These are phyloP conservation scores for Blyttiomyces sp. DNA, from an alignment of 371 early-diverging fungal genomes.

Conservation along the genomic window DNA sequence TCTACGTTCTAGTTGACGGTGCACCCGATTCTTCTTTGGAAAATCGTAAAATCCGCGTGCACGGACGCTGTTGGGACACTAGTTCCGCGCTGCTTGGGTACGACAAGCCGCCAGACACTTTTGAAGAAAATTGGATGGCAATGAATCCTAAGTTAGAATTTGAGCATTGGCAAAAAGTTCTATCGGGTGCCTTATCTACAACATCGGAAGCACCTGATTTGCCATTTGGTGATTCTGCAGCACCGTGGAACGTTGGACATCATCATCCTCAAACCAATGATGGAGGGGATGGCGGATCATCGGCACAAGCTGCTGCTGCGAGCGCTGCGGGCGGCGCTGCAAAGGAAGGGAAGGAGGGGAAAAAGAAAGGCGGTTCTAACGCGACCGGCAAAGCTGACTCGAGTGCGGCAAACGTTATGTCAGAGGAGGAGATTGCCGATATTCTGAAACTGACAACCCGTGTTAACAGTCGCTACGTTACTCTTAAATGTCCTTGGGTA, in stretches of 20 bases:
- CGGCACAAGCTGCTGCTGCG: neutral
- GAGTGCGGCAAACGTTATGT: neutral
- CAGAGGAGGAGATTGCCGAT: slow-evolving; percentile 24
- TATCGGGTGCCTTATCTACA: too few relatives aligned
- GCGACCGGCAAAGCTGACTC: neutral
- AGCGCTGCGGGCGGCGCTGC: neutral
- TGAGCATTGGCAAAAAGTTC: slow-evolving; percentile 19
- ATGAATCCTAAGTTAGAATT: slow-evolving; percentile 17
- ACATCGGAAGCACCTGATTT: too few relatives aligned
- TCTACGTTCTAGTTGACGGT: slow-evolving; percentile 15
- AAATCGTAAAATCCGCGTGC: slow-evolving; percentile 10
- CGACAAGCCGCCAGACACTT: slow-evolving; percentile 16
- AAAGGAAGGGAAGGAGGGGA: neutral
- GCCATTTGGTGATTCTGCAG: too few relatives aligned
- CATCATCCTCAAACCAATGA: neutral
- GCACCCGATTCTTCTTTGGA: too few relatives aligned
- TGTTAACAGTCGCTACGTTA: slow-evolving; percentile 15
- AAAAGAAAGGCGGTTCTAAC: slow-evolving; percentile 3
- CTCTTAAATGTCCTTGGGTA: slow-evolving; percentile 25
- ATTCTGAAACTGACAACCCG: slow-evolving; percentile 12
- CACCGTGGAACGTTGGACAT: too few relatives aligned
- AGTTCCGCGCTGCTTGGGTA: slow-evolving; percentile 27
- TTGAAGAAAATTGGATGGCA: neutral
- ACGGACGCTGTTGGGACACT: slow-evolving; percentile 36
- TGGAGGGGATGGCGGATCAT: neutral